Percentiles rank a stretch among this genome's conserved stretches.
These are phyloP conservation scores for Lactarius pseudohatsudake DNA, from an alignment of 768 basidiomycete genomes.

Conservation along the genomic window DNA sequence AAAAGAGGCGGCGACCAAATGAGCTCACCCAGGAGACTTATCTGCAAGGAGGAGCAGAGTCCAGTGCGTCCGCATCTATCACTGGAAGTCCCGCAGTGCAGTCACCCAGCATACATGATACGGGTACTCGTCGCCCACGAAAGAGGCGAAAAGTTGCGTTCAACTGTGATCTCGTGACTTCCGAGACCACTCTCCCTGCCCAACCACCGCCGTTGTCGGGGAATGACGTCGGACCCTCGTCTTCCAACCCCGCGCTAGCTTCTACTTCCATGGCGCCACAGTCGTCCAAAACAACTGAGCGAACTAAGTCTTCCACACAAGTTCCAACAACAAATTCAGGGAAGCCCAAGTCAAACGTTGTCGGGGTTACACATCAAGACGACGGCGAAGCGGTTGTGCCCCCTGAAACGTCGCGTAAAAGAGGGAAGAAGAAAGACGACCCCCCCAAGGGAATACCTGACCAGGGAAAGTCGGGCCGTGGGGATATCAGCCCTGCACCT, in stretches of 20 bases:
- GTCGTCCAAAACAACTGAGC: background rate
- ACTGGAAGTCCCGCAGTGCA: background rate
- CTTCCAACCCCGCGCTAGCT: background rate
- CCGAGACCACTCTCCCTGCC: background rate
- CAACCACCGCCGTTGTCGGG: background rate
- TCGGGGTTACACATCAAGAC: background rate
- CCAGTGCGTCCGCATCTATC: background rate
- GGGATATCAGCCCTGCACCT: background rate
- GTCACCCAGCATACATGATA: background rate
- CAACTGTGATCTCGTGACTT: background rate
- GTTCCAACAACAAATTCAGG: background rate
- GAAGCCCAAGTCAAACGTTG: slow-evolving; percentile 1
- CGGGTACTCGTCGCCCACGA: background rate
- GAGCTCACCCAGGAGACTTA: background rate
- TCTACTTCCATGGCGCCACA: background rate
- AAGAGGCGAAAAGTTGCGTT: slow-evolving; percentile 24
- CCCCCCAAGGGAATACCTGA: background rate
- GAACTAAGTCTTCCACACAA: background rate
- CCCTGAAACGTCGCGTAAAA: slow-evolving; percentile 3
- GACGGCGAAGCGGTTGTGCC: background rate
- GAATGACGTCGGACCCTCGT: background rate
- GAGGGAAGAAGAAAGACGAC: background rate
- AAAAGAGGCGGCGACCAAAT: background rate
- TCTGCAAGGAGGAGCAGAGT: background rate
- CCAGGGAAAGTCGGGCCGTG: background rate